Conservation (phyloP, 331 rosid genomes). For the Acacia pycnantha region DNA sequence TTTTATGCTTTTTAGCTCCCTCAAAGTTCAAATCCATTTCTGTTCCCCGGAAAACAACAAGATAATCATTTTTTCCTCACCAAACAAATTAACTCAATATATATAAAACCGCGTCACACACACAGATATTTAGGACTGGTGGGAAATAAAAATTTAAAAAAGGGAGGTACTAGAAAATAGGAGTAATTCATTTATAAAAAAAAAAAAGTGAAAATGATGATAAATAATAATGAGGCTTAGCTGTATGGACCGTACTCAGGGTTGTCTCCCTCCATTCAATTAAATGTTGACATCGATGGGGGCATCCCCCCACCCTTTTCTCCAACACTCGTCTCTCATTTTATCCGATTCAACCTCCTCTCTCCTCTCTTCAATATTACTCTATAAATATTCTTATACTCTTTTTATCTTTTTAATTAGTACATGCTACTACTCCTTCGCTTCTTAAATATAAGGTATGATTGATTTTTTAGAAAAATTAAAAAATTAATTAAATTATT, state of each 20-base stretch:
- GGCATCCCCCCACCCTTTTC: neutral
- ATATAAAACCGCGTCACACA: neutral
- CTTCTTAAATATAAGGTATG: no score
- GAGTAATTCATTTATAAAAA: neutral
- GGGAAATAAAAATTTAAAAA: no score
- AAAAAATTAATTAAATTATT: no score
- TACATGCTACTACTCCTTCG: no score
- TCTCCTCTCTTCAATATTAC: neutral
- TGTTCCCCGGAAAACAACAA: neutral
- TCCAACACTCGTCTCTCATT: neutral
- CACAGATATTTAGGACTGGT: no score
- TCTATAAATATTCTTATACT: no score
- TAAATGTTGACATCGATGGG: constrained; percentile 4
- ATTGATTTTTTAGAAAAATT: no score
- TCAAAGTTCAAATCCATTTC: neutral
- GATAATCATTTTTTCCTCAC: no score
- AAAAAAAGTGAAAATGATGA: neutral
- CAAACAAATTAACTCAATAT: no score
- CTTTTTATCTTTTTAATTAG: no score
- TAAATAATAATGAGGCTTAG: constrained; percentile 20
- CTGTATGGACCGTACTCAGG: neutral
- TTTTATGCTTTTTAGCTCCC: neutral
- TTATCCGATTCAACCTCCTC: neutral
- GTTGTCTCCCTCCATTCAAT: constrained; percentile 5
- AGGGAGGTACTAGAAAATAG: neutral